Evolutionary conservation across 225 moss, liverwort and hornwort species (phyloP), one percentile per base, ranked within the genome.

Genomic region (Marchantia paleacea): DNA sequence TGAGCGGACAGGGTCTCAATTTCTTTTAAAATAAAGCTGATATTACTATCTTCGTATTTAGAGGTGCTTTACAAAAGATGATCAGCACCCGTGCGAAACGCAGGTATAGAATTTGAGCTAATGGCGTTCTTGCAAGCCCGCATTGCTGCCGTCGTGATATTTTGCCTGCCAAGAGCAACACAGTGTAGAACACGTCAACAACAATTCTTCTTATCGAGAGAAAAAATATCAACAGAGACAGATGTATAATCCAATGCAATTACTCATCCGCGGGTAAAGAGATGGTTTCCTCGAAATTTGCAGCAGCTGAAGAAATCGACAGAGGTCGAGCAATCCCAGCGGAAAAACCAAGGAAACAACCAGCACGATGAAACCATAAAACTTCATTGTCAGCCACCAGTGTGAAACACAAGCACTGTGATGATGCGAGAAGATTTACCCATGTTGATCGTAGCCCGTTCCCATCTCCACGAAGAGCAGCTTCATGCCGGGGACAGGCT

Each of bases 401-500:
- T 8, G 68, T 7, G 39, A 75, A n/a, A 24, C 29, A 24, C 55
- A 55, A 22, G 26, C 68, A 13, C 12, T 24, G 14, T 14, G 58
- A 58, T 7, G 58, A 16, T 58, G 13, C 58, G 16, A 0, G 22
- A 22, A 30, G 31, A 49, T 61, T 76, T 78, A 99, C 97, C 99
- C 99, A 69, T 99, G 99, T 81, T 99, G 95, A 60, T 99, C 99
- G 68, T 99, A 99, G 49, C 99, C 99, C 25, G 95, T 95, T 49
- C 99, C 99, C 99, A 95, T 99, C 86, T 95, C 95, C 75, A 99
- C 95, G 78, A 99, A 95, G 39, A 99, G 85, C 78, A 99, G 83
- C 81, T 85, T 88, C 85, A 88, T 85, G 11, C 68, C 63, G 6
- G 64, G 49, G 24, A 70, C 39, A 62, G 63, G 69, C 7, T 18